These are phyloP conservation scores for Penicillium chermesinum DNA, from an alignment of 495 filamentous ascomycete species.

Conservation along the genomic window DNA sequence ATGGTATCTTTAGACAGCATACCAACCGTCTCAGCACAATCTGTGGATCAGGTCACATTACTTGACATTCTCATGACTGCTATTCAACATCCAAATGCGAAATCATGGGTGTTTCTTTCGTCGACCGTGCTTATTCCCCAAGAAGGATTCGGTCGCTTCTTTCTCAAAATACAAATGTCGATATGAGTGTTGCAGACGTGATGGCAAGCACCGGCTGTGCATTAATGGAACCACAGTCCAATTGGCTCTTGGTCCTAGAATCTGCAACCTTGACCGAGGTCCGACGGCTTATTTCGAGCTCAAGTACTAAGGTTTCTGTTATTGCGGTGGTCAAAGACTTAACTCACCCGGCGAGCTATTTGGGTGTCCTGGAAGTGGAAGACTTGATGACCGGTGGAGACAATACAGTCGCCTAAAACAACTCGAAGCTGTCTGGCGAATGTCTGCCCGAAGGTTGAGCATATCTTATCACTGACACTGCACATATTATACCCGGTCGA, in stretches of 20 bases:
- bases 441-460: too few species aligned
- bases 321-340: slow-evolving; percentile 32
- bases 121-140: slow-evolving; percentile 33
- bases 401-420: too few species aligned
- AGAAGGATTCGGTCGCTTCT: slow-evolving; percentile 31
- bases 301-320: slow-evolving; percentile 19
- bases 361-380: slow-evolving; percentile 35
- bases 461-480: slow-evolving; percentile 7
- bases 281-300: slow-evolving; percentile 20
- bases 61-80: slow-evolving; percentile 43
- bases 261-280: slow-evolving; percentile 32
- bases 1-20: slow-evolving; percentile 33
- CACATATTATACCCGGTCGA: slow-evolving; percentile 18
- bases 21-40: slow-evolving; percentile 33
- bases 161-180: slow-evolving; percentile 28
- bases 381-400: slow-evolving; percentile 28
- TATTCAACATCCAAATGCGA: slow-evolving; percentile 40
- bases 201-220: slow-evolving; percentile 13
- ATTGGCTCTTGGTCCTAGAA: slow-evolving; percentile 32
- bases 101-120: slow-evolving; percentile 42
- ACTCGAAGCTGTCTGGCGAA: too few species aligned
- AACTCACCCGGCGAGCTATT: slow-evolving; percentile 15
- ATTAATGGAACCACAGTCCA: slow-evolving; percentile 19
- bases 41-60: slow-evolving; percentile 22
- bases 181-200: slow-evolving; percentile 26